Percentiles rank a stretch among this genome's conserved stretches.
These are phyloP conservation scores for Solanum corneliomulleri DNA, from an alignment of 257 asterid genomes.

Conservation along the genomic window DNA sequence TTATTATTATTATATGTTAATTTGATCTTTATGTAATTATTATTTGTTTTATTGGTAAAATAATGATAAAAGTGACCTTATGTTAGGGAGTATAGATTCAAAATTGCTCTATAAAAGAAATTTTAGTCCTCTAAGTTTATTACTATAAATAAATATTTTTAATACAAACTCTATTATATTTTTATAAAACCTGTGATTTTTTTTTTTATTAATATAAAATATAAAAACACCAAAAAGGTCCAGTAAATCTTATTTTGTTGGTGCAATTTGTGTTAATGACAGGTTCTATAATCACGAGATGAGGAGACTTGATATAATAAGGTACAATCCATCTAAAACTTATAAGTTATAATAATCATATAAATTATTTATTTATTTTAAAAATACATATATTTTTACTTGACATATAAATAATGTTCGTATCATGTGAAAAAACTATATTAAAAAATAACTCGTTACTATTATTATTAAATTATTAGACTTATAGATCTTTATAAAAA, in stretches of 20 bases:
- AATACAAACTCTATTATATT: neutral
- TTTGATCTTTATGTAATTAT: neutral
- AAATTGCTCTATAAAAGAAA: neutral
- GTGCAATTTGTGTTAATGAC: neutral
- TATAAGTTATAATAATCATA: neutral
- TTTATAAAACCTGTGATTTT: neutral
- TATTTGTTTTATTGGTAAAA: neutral
- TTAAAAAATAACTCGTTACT: neutral
- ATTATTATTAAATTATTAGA: no score
- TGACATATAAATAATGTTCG: neutral
- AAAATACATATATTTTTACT: neutral
- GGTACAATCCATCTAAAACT: neutral
- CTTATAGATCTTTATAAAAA: no score
- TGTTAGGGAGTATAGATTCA: neutral
- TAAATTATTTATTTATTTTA: neutral
- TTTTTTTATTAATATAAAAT: neutral
- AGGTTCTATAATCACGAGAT: neutral
- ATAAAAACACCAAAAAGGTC: neutral
- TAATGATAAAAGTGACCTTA: neutral
- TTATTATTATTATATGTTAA: neutral
- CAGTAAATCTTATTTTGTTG: neutral
- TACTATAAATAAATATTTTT: neutral
- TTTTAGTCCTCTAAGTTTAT: neutral
- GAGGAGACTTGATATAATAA: neutral
- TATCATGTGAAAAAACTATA: neutral